phyloP scores from a whole-genome alignment of 2,329 filamentous ascomycete genomes.

The Colletotrichum aenigma region DNA sequence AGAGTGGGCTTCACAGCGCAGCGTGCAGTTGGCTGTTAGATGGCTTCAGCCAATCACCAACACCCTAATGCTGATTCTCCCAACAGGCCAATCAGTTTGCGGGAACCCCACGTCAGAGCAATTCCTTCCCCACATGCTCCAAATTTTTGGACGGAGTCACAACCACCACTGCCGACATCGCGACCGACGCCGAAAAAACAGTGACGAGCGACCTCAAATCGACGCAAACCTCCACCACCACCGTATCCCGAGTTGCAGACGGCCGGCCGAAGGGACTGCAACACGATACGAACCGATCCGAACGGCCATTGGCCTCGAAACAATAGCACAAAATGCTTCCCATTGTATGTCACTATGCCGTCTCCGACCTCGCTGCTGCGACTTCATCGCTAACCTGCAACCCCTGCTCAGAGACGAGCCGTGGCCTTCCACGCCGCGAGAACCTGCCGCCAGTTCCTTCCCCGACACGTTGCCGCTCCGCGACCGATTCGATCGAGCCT shows the following conservation, averaged over 20 bases:
- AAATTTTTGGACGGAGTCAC: constrained; percentile 1
- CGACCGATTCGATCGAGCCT: constrained; percentile 2
- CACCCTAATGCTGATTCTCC: background rate
- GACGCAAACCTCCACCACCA: background rate
- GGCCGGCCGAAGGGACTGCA: background rate
- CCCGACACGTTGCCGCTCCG: constrained; percentile 26
- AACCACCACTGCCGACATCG: constrained; percentile 3
- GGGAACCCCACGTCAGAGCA: constrained; percentile 3
- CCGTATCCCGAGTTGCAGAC: background rate
- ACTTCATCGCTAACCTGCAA: background rate
- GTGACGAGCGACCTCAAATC: background rate
- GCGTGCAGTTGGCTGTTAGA: background rate
- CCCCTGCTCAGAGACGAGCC: constrained; percentile 28
- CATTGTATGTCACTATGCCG: constrained; percentile 1
- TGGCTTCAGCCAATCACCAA: background rate
- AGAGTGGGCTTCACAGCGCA: background rate
- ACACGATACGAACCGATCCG: background rate
- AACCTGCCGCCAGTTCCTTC: constrained; percentile 52
- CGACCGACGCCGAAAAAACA: background rate
- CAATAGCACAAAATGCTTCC: background rate
- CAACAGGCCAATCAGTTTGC: background rate
- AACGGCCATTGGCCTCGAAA: background rate
- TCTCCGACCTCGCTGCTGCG: background rate
- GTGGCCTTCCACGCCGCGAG: constrained; percentile 29
- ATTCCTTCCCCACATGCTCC: constrained; percentile 1